These are phyloP conservation scores for Kalanchoe fedtschenkoi DNA, from an alignment of 164 flowering plant species.

Conservation along the genomic window DNA sequence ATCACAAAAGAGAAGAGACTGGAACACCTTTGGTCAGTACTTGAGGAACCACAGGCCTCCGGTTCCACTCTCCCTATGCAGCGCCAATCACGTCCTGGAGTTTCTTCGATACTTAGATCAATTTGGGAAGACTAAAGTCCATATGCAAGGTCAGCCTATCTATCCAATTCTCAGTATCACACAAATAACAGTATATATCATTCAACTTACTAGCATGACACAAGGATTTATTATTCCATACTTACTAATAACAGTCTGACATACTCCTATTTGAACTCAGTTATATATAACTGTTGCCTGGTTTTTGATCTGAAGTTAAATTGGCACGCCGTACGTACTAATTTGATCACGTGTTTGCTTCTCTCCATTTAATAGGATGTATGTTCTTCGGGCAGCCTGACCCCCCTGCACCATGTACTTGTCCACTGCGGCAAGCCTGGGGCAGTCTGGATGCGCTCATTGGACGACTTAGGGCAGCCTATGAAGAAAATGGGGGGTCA, in stretches of 20 bases:
- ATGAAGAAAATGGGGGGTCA: conserved; percentile 41
- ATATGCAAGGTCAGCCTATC: conserved; percentile 20
- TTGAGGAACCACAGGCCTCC: conserved; percentile 42
- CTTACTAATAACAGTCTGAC: too few species aligned
- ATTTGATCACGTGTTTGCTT: neutral
- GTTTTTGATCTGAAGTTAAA: too few species aligned
- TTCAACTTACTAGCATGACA: too few species aligned
- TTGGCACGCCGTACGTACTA: too few species aligned
- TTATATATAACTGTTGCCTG: too few species aligned
- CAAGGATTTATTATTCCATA: too few species aligned
- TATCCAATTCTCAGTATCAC: too few species aligned
- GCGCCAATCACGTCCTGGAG: conserved; percentile 36
- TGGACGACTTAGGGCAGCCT: conserved; percentile 43
- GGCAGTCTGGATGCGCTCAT: conserved; percentile 47
- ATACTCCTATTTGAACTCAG: too few species aligned
- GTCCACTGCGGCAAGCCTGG: conserved; percentile 46
- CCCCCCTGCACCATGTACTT: conserved; percentile 47
- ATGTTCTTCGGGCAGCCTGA: conserved; percentile 45
- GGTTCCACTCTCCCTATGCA: conserved; percentile 32
- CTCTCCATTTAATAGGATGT: conserved; percentile 11
- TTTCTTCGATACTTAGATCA: conserved; percentile 39
- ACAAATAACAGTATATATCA: too few species aligned
- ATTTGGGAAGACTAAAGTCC: conserved; percentile 47
- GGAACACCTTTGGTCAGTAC: conserved; percentile 47
- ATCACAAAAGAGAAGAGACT: conserved; percentile 39